These are phyloP conservation scores for Raddia guianensis DNA, from an alignment of 176 grass and related monocot genomes.

Conservation along the genomic window DNA sequence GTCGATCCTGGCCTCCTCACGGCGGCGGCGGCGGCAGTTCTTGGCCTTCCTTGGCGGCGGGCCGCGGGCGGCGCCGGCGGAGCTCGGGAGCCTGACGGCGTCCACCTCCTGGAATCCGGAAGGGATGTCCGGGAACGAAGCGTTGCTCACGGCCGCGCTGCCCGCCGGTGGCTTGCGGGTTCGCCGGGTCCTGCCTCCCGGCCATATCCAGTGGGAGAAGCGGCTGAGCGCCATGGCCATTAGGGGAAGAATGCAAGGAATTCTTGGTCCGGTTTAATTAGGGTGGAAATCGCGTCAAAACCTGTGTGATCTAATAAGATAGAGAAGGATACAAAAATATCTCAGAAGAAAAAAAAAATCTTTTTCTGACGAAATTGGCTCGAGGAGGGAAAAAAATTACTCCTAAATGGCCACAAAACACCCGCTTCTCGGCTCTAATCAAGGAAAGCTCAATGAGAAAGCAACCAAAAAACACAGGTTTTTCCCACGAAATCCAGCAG, in stretches of 20 bases:
- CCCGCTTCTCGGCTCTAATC: neutral
- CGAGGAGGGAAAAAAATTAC: constrained; percentile 32
- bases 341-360: neutral
- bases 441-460: constrained; percentile 4
- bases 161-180: neutral
- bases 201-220: constrained; percentile 61
- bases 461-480: constrained; percentile 13
- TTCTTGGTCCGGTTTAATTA: neutral
- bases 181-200: constrained; percentile 28
- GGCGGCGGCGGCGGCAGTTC: constrained; percentile 26
- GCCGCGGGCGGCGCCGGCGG: neutral
- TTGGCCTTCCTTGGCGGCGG: constrained; percentile 39
- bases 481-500: constrained; percentile 29
- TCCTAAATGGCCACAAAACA: neutral
- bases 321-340: neutral
- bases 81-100: constrained; percentile 20
- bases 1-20: constrained; percentile 38
- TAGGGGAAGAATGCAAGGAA: constrained; percentile 14
- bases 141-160: neutral
- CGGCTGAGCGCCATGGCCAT: constrained; percentile 60
- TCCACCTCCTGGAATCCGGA: constrained; percentile 62
- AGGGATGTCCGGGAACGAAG: constrained; percentile 50
- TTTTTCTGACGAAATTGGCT: constrained; percentile 3
- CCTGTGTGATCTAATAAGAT: constrained; percentile 23
- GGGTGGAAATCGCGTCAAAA: neutral